phyloP scores from a whole-genome alignment of 164 flowering plant genomes.

The Vitis cinerea region DNA sequence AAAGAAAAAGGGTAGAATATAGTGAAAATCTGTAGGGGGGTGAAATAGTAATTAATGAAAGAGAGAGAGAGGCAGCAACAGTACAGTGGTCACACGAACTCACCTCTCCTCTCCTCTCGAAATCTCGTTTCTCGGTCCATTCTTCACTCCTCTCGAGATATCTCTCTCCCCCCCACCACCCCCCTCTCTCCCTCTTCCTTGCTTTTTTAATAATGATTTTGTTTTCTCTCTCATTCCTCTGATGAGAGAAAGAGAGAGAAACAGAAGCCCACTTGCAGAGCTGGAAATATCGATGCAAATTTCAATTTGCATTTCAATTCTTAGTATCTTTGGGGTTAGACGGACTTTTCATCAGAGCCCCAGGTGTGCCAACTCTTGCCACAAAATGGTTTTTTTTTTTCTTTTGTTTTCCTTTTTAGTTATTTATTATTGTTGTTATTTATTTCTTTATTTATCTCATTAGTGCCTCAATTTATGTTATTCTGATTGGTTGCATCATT shows the following conservation, averaged over 20 bases:
- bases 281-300: slow-evolving; percentile 1
- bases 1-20: too few species aligned
- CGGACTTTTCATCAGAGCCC: slow-evolving; percentile 17
- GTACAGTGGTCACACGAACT: too few species aligned
- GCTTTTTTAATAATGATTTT: too few species aligned
- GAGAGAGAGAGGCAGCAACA: too few species aligned
- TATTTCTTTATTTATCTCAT: neutral
- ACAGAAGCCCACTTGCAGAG: neutral
- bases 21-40: too few species aligned
- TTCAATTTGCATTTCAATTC: neutral
- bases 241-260: slow-evolving; percentile 3
- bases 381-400: slow-evolving; percentile 15
- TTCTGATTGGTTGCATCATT: neutral
- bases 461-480: neutral
- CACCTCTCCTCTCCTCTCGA: neutral
- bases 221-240: too few species aligned
- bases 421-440: neutral
- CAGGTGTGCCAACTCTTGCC: slow-evolving; percentile 24
- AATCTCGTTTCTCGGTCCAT: slow-evolving; percentile 14
- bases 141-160: too few species aligned
- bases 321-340: slow-evolving; percentile 8
- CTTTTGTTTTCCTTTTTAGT: neutral
- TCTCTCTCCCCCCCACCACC: too few species aligned
- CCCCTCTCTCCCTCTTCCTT: too few species aligned
- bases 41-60: too few species aligned